phyloP scores from a whole-genome alignment of 2,329 filamentous ascomycete species.

The Penicillium sp. region DNA sequence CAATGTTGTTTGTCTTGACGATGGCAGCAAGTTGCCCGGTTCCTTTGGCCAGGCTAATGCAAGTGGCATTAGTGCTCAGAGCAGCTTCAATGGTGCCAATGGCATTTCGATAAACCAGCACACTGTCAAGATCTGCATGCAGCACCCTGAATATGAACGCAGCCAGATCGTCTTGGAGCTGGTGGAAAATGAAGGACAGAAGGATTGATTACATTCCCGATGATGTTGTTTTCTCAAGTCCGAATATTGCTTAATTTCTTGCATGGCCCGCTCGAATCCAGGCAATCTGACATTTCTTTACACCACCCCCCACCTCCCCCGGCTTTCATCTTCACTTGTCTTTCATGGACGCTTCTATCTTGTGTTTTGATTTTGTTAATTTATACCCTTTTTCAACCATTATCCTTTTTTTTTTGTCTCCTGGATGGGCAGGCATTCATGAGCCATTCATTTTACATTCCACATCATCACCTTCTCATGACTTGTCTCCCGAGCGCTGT shows the following conservation, averaged over 20 bases:
- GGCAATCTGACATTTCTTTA: neutral
- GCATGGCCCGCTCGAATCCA: neutral
- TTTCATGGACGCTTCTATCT: neutral
- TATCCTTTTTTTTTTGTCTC: neutral
- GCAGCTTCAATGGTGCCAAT: conserved; percentile 35
- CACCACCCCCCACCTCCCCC: too few relatives aligned
- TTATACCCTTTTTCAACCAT: neutral
- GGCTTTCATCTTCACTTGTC: neutral
- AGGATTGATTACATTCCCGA: conserved; percentile 39
- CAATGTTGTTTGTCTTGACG: conserved; percentile 87
- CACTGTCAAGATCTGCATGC: conserved; percentile 92
- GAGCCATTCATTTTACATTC: neutral
- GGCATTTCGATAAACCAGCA: conserved; percentile 48
- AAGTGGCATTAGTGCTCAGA: conserved; percentile 31
- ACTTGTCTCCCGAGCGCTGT: conserved; percentile 5
- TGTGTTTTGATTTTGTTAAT: neutral
- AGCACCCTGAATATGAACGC: conserved; percentile 81
- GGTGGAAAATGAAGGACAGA: conserved; percentile 84
- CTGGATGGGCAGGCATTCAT: neutral
- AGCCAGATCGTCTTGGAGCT: conserved; percentile 90
- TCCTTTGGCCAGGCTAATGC: conserved; percentile 45
- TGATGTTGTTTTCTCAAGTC: neutral
- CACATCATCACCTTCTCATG: neutral
- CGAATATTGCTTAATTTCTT: neutral
- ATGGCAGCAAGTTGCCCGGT: conserved; percentile 55